Evolutionary conservation across 495 filamentous ascomycete species (phyloP).

Genomic region (Podospora conica): DNA sequence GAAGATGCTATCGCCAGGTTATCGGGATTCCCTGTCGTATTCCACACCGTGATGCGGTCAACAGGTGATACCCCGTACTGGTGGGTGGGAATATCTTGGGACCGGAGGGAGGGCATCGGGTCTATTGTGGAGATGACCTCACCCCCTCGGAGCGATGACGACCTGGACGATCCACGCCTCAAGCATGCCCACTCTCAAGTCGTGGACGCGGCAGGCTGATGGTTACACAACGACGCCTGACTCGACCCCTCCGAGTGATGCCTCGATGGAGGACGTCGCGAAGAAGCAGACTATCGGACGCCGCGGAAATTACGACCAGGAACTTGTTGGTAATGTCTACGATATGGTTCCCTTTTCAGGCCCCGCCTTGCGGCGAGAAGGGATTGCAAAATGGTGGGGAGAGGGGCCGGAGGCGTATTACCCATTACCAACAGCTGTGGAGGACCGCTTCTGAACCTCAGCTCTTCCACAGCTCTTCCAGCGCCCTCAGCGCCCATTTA

Average conservation of each 20-base stretch:
- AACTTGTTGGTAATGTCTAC: background rate
- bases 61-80: background rate
- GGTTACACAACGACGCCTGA: background rate
- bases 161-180: background rate
- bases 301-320: background rate
- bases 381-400: too few species aligned
- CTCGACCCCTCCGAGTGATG: background rate
- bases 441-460: background rate
- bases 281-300: background rate
- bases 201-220: background rate
- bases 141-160: background rate
- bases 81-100: background rate
- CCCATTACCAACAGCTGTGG: background rate
- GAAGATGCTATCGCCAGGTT: background rate
- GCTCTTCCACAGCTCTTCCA: background rate
- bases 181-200: background rate
- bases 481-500: background rate
- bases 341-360: background rate
- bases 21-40: background rate
- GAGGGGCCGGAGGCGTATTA: background rate
- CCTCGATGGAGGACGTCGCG: background rate
- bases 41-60: background rate
- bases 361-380: background rate
- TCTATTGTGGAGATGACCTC: background rate
- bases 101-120: background rate